A percentile compares a stretch with the other conserved stretches of the same genome.
These are phyloP conservation scores for Colletotrichum sp. DNA, from an alignment of 2,329 filamentous ascomycete species.

Conservation along the genomic window DNA sequence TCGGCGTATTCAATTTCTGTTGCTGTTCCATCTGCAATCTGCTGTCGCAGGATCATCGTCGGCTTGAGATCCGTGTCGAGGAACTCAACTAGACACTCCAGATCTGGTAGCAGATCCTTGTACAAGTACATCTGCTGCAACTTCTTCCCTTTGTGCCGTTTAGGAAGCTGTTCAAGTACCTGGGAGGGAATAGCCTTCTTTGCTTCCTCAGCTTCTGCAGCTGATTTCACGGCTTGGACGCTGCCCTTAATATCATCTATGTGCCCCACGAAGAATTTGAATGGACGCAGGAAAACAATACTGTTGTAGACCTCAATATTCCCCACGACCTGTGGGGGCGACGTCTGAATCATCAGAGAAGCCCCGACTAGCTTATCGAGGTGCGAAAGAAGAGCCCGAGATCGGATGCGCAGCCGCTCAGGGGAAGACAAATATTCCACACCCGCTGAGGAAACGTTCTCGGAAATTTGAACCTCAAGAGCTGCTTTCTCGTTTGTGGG, in stretches of 20 bases:
- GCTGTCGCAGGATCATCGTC: constrained; percentile 2
- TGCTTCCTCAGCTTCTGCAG: not conserved
- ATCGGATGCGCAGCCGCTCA: not conserved
- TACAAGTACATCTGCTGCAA: not conserved
- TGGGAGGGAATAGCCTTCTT: not conserved
- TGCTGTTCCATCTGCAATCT: constrained; percentile 3
- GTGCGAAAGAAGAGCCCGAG: not conserved
- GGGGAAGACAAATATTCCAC: not conserved
- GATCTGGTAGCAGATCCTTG: not conserved
- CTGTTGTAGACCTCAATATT: not conserved
- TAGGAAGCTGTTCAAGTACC: not conserved
- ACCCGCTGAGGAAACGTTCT: not conserved
- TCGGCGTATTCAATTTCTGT: constrained; percentile 16
- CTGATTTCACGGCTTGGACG: not conserved
- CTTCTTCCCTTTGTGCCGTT: not conserved
- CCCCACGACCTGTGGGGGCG: not conserved
- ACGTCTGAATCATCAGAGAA: not conserved
- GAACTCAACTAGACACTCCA: constrained; percentile 19
- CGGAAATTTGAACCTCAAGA: not conserved
- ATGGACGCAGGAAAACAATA: not conserved
- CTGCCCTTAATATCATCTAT: not conserved
- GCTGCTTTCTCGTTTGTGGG: not conserved
- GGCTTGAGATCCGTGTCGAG: constrained; percentile 16
- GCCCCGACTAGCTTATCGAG: not conserved
- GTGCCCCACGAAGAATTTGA: not conserved